Base-by-base conservation (phyloP, 768 basidiomycete genomes). In the Xerocomellus chrysenteron region DNA sequence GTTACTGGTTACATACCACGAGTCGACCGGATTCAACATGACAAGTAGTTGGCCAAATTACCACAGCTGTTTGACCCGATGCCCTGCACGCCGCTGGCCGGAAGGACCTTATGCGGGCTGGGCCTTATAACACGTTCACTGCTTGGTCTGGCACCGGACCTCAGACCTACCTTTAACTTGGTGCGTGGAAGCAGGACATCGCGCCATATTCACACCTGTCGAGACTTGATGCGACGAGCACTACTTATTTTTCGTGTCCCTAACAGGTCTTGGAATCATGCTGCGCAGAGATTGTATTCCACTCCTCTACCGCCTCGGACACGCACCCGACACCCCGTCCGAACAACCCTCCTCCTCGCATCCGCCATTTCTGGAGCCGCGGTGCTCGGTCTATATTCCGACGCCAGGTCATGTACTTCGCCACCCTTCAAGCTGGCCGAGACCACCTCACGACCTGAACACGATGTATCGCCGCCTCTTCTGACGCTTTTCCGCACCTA, bases 401-500 rank as follows among this genome's bases (percentile, higher is more conserved):
- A 69, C 19, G 68, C 69, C n/a, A 66, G 40, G 47, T 63, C 67
- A 19, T 68, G 65, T 42, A 65, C 67, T 4, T 26, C 58, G 1
- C 60, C 62, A 13, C 69, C 69, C 14, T 61, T 65, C 54, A 40
- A 49, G 47, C 36, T 64, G 11, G 50, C 41, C 17, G 35, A 39
- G 21, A 24, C 51, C 43, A n/a, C 16, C 28, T 14, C 54, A 11
- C 21, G 30, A 37, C 44, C 48, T 10, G 46, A 28, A 35, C 16
- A 33, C 32, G 46, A 52, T 5, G 10, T 8, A 6, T 50, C 68
- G 32, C 57, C 77, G 0, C 49, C 59, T 30, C 65, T 82, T 7
- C 49, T 65, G 21, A 60, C 75, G 1, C 80, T 90, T 21, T 56
- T 91, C 46, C 82, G 93, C 39, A 75, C 91, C 2, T 96, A 94